Evolutionary conservation across 306 rosid species (phyloP).

Genomic region (Dicorynia guianensis): DNA sequence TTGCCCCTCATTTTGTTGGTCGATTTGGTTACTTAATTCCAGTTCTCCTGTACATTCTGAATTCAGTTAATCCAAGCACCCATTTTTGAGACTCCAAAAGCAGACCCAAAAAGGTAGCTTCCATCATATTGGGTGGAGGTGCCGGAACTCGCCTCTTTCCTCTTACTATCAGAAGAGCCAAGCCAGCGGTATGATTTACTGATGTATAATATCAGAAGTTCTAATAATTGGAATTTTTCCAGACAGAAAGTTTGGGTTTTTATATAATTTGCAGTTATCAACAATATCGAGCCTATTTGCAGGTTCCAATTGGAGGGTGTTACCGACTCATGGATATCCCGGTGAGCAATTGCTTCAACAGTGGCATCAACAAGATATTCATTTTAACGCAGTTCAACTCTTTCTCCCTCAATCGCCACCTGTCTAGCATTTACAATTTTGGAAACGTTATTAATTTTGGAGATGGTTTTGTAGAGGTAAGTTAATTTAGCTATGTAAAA

Average conservation of each 20-base stretch:
- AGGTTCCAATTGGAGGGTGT: conserved; percentile 95
- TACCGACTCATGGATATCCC: conserved; percentile 88
- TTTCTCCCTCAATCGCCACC: conserved; percentile 86
- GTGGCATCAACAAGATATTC: conserved; percentile 81
- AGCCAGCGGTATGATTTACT: conserved; percentile 68
- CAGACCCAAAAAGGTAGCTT: conserved; percentile 83
- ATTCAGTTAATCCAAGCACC: conserved; percentile 54
- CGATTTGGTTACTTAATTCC: not conserved
- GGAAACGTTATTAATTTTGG: conserved; percentile 78
- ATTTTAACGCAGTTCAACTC: conserved; percentile 85
- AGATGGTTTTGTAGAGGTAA: conserved; percentile 85
- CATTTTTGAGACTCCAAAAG: conserved; percentile 49
- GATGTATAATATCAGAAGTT: not conserved
- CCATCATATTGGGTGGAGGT: conserved; percentile 87
- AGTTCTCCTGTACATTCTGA: conserved; percentile 5
- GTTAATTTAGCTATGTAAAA: not conserved
- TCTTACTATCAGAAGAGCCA: conserved; percentile 81
- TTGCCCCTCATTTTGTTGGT: conserved; percentile 17
- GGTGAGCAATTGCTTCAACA: conserved; percentile 92
- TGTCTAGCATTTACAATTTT: conserved; percentile 71
- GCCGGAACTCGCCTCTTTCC: conserved; percentile 92
- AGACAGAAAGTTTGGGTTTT: not conserved
- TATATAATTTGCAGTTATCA: not conserved
- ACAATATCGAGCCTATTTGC: conserved; percentile 20
- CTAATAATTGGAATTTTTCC: not conserved